These are phyloP conservation scores for Calonectria honghensis DNA, from an alignment of 2,329 filamentous ascomycete genomes.

Conservation along the genomic window DNA sequence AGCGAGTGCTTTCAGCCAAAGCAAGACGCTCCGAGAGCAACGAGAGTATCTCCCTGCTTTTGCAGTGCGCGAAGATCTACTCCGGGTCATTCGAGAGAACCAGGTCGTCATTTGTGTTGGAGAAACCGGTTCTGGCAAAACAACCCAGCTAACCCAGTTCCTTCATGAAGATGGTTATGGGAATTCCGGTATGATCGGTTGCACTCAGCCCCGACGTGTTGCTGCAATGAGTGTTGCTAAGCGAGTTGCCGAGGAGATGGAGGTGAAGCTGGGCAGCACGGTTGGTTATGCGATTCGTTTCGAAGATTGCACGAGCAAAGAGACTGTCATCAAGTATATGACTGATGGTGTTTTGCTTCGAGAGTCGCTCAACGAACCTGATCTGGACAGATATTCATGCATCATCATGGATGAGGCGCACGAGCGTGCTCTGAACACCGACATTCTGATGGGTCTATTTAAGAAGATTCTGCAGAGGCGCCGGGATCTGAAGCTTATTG, in stretches of 20 bases:
- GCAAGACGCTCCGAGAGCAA: slow-evolving; percentile 92
- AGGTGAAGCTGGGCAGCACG: slow-evolving; percentile 88
- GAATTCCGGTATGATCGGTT: slow-evolving; percentile 91
- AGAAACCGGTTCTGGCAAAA: slow-evolving; percentile 98
- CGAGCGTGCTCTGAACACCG: slow-evolving; percentile 96
- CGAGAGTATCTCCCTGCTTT: slow-evolving; percentile 96
- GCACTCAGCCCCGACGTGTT: slow-evolving; percentile 96
- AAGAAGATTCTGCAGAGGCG: slow-evolving; percentile 96
- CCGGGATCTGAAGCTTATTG: slow-evolving; percentile 94
- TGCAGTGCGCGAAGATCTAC: slow-evolving; percentile 93
- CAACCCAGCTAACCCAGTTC: slow-evolving; percentile 97
- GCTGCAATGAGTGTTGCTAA: slow-evolving; percentile 99
- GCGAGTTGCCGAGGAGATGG: slow-evolving; percentile 98
- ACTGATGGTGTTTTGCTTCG: slow-evolving; percentile 96
- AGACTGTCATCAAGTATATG: slow-evolving; percentile 99
- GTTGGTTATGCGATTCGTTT: slow-evolving; percentile 99
- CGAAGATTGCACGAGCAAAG: slow-evolving; percentile 96
- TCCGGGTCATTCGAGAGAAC: slow-evolving; percentile 95
- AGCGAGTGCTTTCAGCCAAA: slow-evolving; percentile 94
- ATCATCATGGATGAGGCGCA: slow-evolving; percentile 99
- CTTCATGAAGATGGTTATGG: slow-evolving; percentile 96
- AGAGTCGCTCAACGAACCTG: slow-evolving; percentile 93
- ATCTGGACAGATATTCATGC: slow-evolving; percentile 96
- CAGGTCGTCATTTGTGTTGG: slow-evolving; percentile 98
- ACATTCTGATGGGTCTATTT: slow-evolving; percentile 97